phyloP scores from a whole-genome alignment of 768 basidiomycete species.

The Amanita muscaria region DNA sequence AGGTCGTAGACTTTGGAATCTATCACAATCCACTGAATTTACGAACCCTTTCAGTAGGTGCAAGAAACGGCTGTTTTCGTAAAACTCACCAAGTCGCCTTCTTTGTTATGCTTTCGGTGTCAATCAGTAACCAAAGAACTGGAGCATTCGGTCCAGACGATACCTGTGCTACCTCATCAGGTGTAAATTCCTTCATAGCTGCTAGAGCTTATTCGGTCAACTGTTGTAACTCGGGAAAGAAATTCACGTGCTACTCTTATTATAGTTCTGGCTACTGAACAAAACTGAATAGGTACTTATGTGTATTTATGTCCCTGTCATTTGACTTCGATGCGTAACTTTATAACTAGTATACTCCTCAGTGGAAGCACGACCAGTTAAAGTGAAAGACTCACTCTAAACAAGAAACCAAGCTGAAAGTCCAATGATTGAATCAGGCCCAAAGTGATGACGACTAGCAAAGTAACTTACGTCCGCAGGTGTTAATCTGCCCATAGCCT shows the following conservation, averaged over 20 bases:
- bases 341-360: no score
- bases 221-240: no score
- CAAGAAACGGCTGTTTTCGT: no score
- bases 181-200: slow-evolving; percentile 30
- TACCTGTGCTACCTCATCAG: slow-evolving; percentile 65
- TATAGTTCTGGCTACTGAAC: background rate
- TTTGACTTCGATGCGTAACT: no score
- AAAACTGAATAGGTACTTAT: no score
- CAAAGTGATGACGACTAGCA: no score
- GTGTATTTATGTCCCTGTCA: no score
- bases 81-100: slow-evolving; percentile 68
- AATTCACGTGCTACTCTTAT: background rate
- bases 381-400: slow-evolving; percentile 33
- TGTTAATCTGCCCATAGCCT: slow-evolving; percentile 92
- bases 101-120: slow-evolving; percentile 67
- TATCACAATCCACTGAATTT: slow-evolving; percentile 79
- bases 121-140: background rate
- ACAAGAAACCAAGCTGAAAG: slow-evolving; percentile 47
- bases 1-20: slow-evolving; percentile 80
- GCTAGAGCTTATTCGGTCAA: no score
- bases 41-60: no score
- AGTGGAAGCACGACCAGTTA: background rate
- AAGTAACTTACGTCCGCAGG: slow-evolving; percentile 72
- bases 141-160: slow-evolving; percentile 8
- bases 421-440: no score